Conservation (phyloP, 2,329 filamentous ascomycete species). For the Verticillium longisporum region DNA sequence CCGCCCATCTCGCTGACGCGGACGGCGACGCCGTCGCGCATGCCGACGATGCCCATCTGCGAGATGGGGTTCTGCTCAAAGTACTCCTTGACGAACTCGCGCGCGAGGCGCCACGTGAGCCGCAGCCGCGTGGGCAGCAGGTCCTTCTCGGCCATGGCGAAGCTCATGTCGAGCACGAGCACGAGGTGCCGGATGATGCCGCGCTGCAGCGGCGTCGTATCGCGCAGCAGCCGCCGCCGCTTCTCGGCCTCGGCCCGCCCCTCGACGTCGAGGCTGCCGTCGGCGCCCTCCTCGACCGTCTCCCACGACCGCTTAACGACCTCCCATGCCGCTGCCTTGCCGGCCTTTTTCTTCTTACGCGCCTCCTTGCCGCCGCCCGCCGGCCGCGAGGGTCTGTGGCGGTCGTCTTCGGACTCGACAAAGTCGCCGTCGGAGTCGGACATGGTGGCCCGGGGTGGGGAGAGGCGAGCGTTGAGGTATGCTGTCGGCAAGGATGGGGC, state of each 20-base stretch:
- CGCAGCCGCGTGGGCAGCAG: constrained; percentile 82
- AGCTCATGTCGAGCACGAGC: constrained; percentile 83
- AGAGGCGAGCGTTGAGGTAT: too few species aligned
- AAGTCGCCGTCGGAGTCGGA: constrained; percentile 69
- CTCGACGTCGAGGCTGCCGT: constrained; percentile 72
- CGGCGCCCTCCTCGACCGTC: constrained; percentile 67
- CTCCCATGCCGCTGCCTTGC: constrained; percentile 53
- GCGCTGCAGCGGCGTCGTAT: constrained; percentile 90
- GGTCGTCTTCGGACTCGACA: constrained; percentile 60
- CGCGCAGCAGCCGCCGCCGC: constrained; percentile 72
- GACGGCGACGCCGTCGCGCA: constrained; percentile 85
- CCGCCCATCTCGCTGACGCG: constrained; percentile 85
- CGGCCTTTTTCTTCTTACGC: constrained; percentile 12
- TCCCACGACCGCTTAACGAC: constrained; percentile 65
- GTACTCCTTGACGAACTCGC: constrained; percentile 86
- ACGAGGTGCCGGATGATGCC: constrained; percentile 97
- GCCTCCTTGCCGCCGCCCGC: constrained; percentile 16
- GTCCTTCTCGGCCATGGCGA: constrained; percentile 93
- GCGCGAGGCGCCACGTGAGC: constrained; percentile 73
- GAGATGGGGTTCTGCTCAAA: constrained; percentile 99
- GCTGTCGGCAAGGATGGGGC: not conserved
- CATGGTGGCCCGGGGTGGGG: constrained; percentile 36
- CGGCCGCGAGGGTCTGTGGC: constrained; percentile 38
- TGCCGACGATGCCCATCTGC: constrained; percentile 85
- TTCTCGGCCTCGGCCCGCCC: constrained; percentile 76